These are phyloP conservation scores for Ophiostoma himal-ulmi DNA, from an alignment of 2,329 filamentous ascomycete genomes.

Conservation along the genomic window DNA sequence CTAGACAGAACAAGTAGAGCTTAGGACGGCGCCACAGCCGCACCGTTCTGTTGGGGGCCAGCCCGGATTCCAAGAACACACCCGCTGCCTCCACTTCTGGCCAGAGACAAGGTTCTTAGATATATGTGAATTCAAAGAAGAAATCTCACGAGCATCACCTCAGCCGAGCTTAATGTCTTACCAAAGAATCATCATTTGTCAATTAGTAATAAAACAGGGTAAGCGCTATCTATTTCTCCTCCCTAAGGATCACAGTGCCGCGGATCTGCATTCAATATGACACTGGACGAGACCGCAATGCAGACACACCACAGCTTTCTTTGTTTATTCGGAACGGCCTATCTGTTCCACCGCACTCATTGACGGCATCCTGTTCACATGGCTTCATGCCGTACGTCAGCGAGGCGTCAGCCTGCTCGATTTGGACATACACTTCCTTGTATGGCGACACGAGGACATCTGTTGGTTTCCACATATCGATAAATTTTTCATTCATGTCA, in stretches of 20 bases:
- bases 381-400: neutral
- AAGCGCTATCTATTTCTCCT: no score
- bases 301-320: no score
- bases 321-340: neutral
- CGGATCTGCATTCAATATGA: no score
- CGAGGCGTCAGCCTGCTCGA: neutral
- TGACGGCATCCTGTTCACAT: constrained; percentile 5
- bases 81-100: no score
- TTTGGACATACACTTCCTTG: neutral
- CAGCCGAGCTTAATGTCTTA: no score
- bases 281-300: neutral
- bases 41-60: neutral
- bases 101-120: no score
- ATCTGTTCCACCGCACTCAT: neutral
- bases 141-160: no score
- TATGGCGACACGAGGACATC: neutral
- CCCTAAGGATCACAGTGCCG: no score
- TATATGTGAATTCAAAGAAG: no score
- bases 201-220: no score
- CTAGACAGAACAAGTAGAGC: neutral
- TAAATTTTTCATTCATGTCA: neutral
- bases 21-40: neutral
- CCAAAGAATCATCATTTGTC: no score
- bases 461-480: neutral
- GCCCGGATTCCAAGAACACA: neutral